Evolutionary conservation across 352 stramenopile species (phyloP), one percentile per base, ranked within the genome.

Genomic region (Phytophthora sojae): DNA sequence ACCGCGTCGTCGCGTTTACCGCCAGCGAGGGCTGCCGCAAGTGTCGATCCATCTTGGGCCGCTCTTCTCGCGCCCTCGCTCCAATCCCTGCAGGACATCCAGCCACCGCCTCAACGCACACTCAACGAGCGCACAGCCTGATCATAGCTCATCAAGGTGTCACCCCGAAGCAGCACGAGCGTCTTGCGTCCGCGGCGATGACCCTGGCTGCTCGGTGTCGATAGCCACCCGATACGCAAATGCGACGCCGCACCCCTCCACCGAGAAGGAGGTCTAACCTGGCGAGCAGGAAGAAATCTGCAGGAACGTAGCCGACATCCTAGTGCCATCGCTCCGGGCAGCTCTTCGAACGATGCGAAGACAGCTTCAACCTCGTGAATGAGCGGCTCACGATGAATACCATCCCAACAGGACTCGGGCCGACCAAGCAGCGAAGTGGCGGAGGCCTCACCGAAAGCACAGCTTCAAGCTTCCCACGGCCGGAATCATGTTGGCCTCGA

Each of bases 391-490:
- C 21, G 49, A 12, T 67, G 60, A 67, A 58, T 60, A 32, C 32
- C 60, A 67, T 59, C 49, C 58, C 15, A 19, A 21, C n/a, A n/a
- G n/a, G n/a, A n/a, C n/a, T n/a, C n/a, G n/a, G 23, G 17, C 21
- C 29, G 30, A 39, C 19, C 32, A 39, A 15, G 32, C 32, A 39
- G 6, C 3, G 3, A 39, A 39, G 30, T 35, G 30, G 30, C 30
- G 26, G 29, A n/a, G 39, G 30, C 57, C 53, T 26, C 42, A 63
- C 57, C 57, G 57, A 63, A 54, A 56, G 44, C 23, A n/a, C n/a
- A n/a, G n/a, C 55, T 61, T 61, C 19, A 29, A 64, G 45, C 25
- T 30, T 30, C 26, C 26, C 26, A 2, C 26, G 26, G 26, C 26
- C 26, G 26, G 26, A 30, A 30, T 30, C 26, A 30, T 30, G 26